Conservation (phyloP, 2,329 filamentous ascomycete species). For the Phaeosphaeriaceae sp. region DNA sequence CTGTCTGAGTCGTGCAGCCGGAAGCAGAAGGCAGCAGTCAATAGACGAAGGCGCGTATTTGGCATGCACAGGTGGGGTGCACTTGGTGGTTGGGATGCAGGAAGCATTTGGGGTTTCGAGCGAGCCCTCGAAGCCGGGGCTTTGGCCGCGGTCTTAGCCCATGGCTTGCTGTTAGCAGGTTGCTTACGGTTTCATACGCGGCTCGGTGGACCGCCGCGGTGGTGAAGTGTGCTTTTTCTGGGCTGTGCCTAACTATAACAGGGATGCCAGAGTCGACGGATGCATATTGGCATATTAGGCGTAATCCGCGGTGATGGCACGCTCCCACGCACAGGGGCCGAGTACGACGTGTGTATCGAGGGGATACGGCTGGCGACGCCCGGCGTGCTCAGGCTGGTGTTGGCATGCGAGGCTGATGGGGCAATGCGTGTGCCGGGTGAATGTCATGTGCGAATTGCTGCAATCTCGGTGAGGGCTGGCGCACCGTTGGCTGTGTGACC, state of each 20-base stretch:
- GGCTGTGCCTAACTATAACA: constrained; percentile 30
- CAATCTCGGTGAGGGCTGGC: constrained; percentile 37
- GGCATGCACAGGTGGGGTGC: constrained; percentile 11
- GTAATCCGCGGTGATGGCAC: constrained; percentile 35
- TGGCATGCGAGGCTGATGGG: background rate
- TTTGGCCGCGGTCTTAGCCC: constrained; percentile 18
- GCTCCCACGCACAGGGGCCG: constrained; percentile 30
- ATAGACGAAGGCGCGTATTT: constrained; percentile 28
- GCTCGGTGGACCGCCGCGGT: constrained; percentile 25
- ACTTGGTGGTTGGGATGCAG: constrained; percentile 22
- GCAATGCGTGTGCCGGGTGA: constrained; percentile 15
- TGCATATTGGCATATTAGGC: constrained; percentile 16
- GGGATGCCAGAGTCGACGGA: constrained; percentile 19
- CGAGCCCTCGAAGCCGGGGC: constrained; percentile 23
- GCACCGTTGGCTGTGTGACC: constrained; percentile 42
- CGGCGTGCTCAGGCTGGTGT: constrained; percentile 18
- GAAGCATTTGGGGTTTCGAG: constrained; percentile 17
- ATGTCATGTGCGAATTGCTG: constrained; percentile 36
- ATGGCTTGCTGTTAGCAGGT: constrained; percentile 26
- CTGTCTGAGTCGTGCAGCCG: background rate
- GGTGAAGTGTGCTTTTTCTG: constrained; percentile 31
- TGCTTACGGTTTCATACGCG: constrained; percentile 41
- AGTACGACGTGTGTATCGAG: constrained; percentile 7
- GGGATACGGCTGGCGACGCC: constrained; percentile 23
- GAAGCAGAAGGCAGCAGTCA: constrained; percentile 13